Evolutionary conservation across 805 yeast species (phyloP).

Genomic region (Huiozyma naganishii): DNA sequence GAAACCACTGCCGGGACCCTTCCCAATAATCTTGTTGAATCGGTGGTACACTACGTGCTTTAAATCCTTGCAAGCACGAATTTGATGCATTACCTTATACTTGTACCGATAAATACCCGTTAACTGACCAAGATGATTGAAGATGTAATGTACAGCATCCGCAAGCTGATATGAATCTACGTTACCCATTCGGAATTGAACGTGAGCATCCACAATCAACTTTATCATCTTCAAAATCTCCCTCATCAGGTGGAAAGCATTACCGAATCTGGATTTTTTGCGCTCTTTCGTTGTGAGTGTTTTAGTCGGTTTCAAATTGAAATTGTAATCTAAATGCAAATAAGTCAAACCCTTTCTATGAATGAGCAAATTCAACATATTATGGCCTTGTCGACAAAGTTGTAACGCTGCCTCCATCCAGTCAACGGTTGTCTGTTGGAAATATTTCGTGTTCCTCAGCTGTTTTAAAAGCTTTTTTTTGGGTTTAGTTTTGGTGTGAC

Average conservation of each 20-base stretch:
- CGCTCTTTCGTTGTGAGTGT: constrained; percentile 94
- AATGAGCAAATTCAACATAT: constrained; percentile 80
- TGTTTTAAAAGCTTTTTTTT: constrained; percentile 41
- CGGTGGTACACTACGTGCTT: constrained; percentile 83
- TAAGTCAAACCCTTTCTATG: constrained; percentile 88
- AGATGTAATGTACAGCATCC: constrained; percentile 82
- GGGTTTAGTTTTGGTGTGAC: constrained; percentile 40
- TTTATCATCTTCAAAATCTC: constrained; percentile 80
- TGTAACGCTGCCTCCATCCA: constrained; percentile 99
- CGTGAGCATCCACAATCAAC: constrained; percentile 85
- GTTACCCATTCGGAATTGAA: constrained; percentile 80
- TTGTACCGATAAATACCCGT: constrained; percentile 96
- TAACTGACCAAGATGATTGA: constrained; percentile 89
- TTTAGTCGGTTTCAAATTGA: constrained; percentile 91
- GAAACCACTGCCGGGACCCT: constrained; percentile 97
- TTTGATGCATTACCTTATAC: constrained; percentile 97
- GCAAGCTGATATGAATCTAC: constrained; percentile 91
- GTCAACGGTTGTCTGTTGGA: constrained; percentile 84
- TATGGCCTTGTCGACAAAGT: constrained; percentile 85
- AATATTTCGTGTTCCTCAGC: constrained; percentile 70
- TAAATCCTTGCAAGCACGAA: constrained; percentile 87
- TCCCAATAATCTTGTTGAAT: constrained; percentile 80
- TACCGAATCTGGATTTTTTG: constrained; percentile 90
- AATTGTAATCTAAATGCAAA: constrained; percentile 88
- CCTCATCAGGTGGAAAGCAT: constrained; percentile 87